These are phyloP conservation scores for Trichoderma aggressivum DNA, from an alignment of 2,329 filamentous ascomycete species.

Conservation along the genomic window DNA sequence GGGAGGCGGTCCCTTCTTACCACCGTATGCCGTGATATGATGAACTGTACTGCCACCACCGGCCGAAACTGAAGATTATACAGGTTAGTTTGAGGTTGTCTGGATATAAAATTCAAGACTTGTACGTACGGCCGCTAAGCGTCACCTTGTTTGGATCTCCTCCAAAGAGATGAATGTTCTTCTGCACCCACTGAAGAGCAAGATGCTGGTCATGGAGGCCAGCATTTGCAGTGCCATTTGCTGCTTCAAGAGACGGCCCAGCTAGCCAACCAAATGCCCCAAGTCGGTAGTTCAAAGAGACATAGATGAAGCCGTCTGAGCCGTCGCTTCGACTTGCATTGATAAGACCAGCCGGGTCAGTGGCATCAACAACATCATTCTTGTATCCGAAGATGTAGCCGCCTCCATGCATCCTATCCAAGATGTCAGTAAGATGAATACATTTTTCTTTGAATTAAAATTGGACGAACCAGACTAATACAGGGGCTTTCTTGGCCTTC, in stretches of 20 bases:
- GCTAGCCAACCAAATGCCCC: not conserved
- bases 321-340: not conserved
- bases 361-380: not conserved
- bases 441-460: not conserved
- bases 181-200: not conserved
- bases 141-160: not conserved
- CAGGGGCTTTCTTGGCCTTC: not conserved
- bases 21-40: not conserved
- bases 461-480: not conserved
- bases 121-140: not conserved
- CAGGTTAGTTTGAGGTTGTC: not conserved
- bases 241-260: not conserved
- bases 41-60: not conserved
- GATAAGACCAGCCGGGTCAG: not conserved
- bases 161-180: not conserved
- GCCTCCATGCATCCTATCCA: not conserved
- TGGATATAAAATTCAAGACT: not conserved
- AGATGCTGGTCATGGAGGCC: not conserved
- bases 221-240: not conserved
- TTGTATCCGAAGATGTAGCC: not conserved
- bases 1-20: not conserved
- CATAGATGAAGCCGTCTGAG: not conserved
- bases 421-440: not conserved
- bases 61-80: not conserved
- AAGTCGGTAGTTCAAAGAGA: not conserved